Evolutionary conservation across 2,329 filamentous ascomycete genomes (phyloP).

Genomic region (Aspergillus floridensis): DNA sequence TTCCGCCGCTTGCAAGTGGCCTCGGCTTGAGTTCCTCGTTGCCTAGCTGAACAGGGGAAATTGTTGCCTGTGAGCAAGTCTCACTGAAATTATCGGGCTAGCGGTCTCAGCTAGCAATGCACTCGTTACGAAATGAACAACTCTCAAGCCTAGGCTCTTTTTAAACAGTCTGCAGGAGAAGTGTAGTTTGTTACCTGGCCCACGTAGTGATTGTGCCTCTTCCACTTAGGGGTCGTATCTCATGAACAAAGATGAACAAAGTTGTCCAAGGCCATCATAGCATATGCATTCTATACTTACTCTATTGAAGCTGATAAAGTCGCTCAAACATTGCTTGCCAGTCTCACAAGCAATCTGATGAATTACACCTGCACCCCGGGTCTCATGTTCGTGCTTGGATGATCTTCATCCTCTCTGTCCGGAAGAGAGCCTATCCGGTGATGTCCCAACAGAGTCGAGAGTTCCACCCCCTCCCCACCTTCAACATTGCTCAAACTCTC

Average conservation of each 20-base stretch:
- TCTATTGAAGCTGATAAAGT: too few relatives aligned
- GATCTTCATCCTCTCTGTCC: not conserved
- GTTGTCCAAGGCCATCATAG: too few relatives aligned
- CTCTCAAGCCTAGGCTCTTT: not conserved
- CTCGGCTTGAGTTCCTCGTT: slow-evolving; percentile 21
- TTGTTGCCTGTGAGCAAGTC: too few relatives aligned
- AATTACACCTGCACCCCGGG: not conserved
- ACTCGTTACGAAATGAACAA: not conserved
- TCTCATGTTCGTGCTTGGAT: not conserved
- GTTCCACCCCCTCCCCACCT: slow-evolving; percentile 7
- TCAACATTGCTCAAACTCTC: slow-evolving; percentile 14
- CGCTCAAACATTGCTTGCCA: too few relatives aligned
- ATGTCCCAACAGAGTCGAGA: slow-evolving; percentile 14
- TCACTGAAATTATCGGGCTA: not conserved
- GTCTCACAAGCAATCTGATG: too few relatives aligned
- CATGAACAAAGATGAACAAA: too few relatives aligned
- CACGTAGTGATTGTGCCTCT: too few relatives aligned
- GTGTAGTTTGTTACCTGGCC: not conserved
- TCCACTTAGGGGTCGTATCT: too few relatives aligned
- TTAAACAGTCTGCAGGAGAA: not conserved
- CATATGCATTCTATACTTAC: too few relatives aligned
- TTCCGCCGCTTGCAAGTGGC: slow-evolving; percentile 44
- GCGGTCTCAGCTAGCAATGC: not conserved
- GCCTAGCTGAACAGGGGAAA: too few relatives aligned
- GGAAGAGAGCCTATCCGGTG: not conserved